Conservation (phyloP, 2,329 filamentous ascomycete species). For the Arthrobotrys entomopaga region DNA sequence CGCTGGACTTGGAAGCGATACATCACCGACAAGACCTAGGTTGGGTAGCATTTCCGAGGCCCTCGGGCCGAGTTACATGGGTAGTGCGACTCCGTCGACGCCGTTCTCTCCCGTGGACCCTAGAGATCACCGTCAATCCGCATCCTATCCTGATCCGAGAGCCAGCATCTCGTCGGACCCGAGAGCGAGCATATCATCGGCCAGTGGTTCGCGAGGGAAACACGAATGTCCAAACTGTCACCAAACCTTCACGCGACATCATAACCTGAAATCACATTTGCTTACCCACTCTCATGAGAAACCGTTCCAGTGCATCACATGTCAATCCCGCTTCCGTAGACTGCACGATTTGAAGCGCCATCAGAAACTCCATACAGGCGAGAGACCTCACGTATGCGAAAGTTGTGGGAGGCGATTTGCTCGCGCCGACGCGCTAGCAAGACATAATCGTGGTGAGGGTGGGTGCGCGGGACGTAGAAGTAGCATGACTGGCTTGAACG, state of each 20-base stretch:
- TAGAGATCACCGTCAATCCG: constrained; percentile 37
- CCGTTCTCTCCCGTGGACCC: constrained; percentile 50
- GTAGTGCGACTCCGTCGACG: constrained; percentile 42
- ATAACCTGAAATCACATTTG: constrained; percentile 96
- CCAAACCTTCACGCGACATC: constrained; percentile 95
- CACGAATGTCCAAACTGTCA: constrained; percentile 97
- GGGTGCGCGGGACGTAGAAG: constrained; percentile 91
- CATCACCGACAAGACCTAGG: constrained; percentile 50
- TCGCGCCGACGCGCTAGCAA: constrained; percentile 89
- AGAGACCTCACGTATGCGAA: constrained; percentile 91
- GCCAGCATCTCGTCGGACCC: constrained; percentile 49
- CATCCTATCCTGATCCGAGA: constrained; percentile 47
- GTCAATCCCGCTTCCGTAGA: constrained; percentile 88
- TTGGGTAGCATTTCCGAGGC: constrained; percentile 51
- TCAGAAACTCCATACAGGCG: constrained; percentile 94
- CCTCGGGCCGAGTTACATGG: constrained; percentile 32
- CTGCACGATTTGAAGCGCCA: constrained; percentile 96
- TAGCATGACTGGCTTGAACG: constrained; percentile 83
- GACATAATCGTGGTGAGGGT: constrained; percentile 94
- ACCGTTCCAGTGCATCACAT: constrained; percentile 88
- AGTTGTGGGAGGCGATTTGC: constrained; percentile 96
- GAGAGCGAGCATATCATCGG: constrained; percentile 48
- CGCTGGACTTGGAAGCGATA: constrained; percentile 52
- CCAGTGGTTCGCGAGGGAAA: constrained; percentile 65
- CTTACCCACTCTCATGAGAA: constrained; percentile 99